Evolutionary conservation across 257 asterid species (phyloP).

Genomic region (Marsdenia floribunda): DNA sequence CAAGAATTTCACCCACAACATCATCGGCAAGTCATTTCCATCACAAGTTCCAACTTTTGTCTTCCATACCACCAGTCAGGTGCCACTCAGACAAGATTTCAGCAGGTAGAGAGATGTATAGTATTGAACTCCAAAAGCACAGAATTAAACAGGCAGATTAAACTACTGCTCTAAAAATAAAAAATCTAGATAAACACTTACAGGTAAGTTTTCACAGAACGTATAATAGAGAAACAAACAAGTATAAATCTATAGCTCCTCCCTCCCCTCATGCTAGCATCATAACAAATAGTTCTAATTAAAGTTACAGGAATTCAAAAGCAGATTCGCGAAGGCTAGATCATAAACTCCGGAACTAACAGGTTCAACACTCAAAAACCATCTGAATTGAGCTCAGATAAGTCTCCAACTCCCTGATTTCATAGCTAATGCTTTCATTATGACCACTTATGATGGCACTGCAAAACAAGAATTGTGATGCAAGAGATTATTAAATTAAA

Average conservation of each 20-base stretch:
- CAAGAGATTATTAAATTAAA: background rate
- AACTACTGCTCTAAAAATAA: background rate
- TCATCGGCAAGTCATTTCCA: background rate
- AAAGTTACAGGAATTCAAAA: conserved; percentile 2
- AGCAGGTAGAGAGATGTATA: background rate
- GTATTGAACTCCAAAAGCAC: background rate
- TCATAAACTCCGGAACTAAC: conserved; percentile 10
- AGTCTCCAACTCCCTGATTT: background rate
- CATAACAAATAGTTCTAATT: background rate
- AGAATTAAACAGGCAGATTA: background rate
- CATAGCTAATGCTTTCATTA: background rate
- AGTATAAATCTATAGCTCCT: background rate
- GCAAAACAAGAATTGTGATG: background rate
- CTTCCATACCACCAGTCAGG: background rate
- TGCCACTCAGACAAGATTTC: background rate
- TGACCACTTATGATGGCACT: conserved; percentile 21
- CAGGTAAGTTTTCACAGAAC: background rate
- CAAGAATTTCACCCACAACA: background rate
- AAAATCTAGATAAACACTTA: background rate
- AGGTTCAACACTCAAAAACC: background rate
- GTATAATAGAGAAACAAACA: background rate
- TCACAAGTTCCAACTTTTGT: background rate
- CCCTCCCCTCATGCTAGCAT: background rate
- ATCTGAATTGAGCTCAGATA: background rate
- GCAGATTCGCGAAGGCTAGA: background rate